Evolutionary conservation across 2,329 filamentous ascomycete genomes (phyloP).

Genomic region (Amesomyces nigricolor): DNA sequence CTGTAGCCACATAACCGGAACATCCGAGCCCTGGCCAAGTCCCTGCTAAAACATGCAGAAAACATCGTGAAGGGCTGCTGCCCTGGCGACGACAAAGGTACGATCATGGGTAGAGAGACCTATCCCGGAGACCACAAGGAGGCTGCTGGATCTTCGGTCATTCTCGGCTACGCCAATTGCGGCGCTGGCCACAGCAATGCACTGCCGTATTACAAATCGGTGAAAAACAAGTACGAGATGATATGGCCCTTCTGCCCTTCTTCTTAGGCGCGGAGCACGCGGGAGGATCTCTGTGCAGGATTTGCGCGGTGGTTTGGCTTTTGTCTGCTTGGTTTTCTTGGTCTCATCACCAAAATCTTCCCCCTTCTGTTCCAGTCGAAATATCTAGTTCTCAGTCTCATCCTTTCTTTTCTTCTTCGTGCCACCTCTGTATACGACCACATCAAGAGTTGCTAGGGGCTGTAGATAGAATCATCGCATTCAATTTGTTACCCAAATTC

Average conservation of each 20-base stretch:
- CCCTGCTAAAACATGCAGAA: not conserved
- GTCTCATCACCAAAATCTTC: too few relatives aligned
- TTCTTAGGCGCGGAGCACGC: not conserved
- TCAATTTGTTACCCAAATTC: too few relatives aligned
- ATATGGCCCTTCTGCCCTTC: not conserved
- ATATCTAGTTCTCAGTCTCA: too few relatives aligned
- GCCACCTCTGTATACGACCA: too few relatives aligned
- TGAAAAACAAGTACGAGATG: too few relatives aligned
- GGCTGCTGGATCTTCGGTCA: not conserved
- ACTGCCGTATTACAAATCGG: not conserved
- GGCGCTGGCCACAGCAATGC: not conserved
- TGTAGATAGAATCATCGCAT: too few relatives aligned
- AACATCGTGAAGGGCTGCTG: conserved; percentile 1
- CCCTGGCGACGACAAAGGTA: not conserved
- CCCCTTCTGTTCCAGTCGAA: too few relatives aligned
- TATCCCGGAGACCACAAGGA: conserved; percentile 5
- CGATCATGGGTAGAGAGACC: not conserved
- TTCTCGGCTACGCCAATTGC: conserved; percentile 3
- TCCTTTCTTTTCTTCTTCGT: too few relatives aligned
- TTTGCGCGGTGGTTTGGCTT: too few relatives aligned
- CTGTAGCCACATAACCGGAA: not conserved
- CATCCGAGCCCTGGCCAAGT: not conserved
- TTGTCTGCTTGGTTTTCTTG: too few relatives aligned
- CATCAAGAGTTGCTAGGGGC: too few relatives aligned
- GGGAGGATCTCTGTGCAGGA: too few relatives aligned